These are phyloP conservation scores for Astrephomene gubernaculifera DNA, from an alignment of 139 green algal genomes.

Conservation along the genomic window DNA sequence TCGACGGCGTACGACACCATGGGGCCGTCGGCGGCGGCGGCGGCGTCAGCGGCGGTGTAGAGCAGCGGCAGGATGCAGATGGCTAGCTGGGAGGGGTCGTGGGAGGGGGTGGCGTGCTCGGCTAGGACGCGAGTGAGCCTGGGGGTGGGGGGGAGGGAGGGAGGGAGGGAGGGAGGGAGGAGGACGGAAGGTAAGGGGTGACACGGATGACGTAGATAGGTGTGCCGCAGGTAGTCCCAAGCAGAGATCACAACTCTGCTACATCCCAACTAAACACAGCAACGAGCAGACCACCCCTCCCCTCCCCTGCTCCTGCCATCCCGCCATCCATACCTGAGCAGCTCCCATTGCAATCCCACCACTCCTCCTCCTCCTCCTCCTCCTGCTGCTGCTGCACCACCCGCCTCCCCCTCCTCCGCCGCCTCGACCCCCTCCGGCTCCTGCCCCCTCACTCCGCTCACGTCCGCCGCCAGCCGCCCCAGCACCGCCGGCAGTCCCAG, in stretches of 20 bases:
- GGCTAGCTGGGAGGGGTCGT: constrained; percentile 53
- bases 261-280: too few species aligned
- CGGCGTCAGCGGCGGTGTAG: constrained; percentile 78
- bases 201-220: too few species aligned
- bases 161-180: too few species aligned
- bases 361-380: background rate
- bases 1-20: constrained; percentile 52
- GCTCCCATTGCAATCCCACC: constrained; percentile 53
- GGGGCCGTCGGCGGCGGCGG: constrained; percentile 48
- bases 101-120: constrained; percentile 21
- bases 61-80: constrained; percentile 75
- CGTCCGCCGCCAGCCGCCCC: constrained; percentile 44
- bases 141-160: too few species aligned
- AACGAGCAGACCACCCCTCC: too few species aligned
- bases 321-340: constrained; percentile 40
- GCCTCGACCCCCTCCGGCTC: too few species aligned
- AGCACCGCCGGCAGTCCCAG: constrained; percentile 56
- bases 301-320: background rate
- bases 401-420: too few species aligned
- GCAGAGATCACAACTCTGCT: too few species aligned
- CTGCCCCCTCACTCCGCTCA: constrained; percentile 9
- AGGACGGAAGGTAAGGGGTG: too few species aligned
- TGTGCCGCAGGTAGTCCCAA: too few species aligned
- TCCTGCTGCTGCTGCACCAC: too few species aligned
- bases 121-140: constrained; percentile 51